These are phyloP conservation scores for Delphinella strobiligena DNA, from an alignment of 2,329 filamentous ascomycete species.

Conservation along the genomic window DNA sequence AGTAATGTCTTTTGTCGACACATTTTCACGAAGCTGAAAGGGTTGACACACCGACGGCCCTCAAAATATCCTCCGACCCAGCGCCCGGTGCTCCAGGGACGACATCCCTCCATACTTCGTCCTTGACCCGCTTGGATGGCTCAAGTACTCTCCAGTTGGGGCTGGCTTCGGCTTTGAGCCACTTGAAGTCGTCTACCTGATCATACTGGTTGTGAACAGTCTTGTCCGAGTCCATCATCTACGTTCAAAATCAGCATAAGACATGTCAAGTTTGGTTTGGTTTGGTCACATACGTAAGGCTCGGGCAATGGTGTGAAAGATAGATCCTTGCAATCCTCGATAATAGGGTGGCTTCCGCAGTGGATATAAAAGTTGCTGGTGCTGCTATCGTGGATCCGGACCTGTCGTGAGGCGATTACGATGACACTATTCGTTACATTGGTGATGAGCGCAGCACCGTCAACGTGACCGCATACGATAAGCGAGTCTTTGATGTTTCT, in stretches of 20 bases:
- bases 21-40: no score
- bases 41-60: conserved; percentile 17
- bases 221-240: conserved; percentile 14
- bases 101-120: conserved; percentile 11
- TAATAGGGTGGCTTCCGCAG: conserved; percentile 76
- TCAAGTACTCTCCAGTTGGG: conserved; percentile 75
- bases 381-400: conserved; percentile 78
- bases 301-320: conserved; percentile 66
- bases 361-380: conserved; percentile 76
- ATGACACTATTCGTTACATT: conserved; percentile 59
- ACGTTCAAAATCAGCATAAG: conserved; percentile 16
- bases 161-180: conserved; percentile 75
- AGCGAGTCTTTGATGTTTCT: conserved; percentile 60
- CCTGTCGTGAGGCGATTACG: conserved; percentile 72
- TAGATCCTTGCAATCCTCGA: conserved; percentile 73
- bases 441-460: conserved; percentile 75
- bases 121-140: conserved; percentile 28
- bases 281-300: conserved; percentile 50
- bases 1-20: no score
- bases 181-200: conserved; percentile 94
- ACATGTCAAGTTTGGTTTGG: no score
- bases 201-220: conserved; percentile 59
- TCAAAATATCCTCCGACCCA: conserved; percentile 54
- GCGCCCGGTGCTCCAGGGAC: conserved; percentile 52
- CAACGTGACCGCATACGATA: conserved; percentile 65